These are phyloP conservation scores for Starmerella apicola DNA, from an alignment of 805 yeast genomes.

Conservation along the genomic window DNA sequence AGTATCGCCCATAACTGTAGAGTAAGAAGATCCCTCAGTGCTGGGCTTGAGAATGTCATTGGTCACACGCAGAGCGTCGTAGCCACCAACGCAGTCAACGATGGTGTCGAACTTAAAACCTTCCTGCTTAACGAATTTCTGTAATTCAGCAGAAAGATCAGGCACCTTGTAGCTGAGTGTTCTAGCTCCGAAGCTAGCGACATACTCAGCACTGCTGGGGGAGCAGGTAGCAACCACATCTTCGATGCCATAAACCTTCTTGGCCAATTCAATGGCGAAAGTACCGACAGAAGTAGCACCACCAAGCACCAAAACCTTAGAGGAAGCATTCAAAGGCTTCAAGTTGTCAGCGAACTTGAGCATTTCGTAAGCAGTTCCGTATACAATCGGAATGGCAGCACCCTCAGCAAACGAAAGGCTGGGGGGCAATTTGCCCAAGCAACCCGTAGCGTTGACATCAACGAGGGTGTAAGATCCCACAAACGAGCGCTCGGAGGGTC, in stretches of 20 bases:
- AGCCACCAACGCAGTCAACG: slow-evolving; percentile 54
- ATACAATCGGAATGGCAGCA: slow-evolving; percentile 52
- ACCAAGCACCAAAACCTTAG: slow-evolving; percentile 52
- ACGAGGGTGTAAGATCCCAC: slow-evolving; percentile 23
- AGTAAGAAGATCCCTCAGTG: slow-evolving; percentile 37
- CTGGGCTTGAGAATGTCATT: slow-evolving; percentile 36
- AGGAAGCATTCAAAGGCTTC: slow-evolving; percentile 28
- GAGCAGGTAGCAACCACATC: slow-evolving; percentile 49
- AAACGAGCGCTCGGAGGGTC: slow-evolving; percentile 1
- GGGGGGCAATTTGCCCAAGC: slow-evolving; percentile 34
- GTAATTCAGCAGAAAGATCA: slow-evolving; percentile 7
- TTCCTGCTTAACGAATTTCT: slow-evolving; percentile 6
- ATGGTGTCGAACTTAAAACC: slow-evolving; percentile 40
- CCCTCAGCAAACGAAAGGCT: slow-evolving; percentile 42
- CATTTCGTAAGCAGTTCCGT: slow-evolving; percentile 45
- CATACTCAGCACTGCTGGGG: slow-evolving; percentile 33
- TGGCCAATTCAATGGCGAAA: slow-evolving; percentile 44
- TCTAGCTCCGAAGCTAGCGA: slow-evolving; percentile 43
- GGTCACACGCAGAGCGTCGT: slow-evolving; percentile 36
- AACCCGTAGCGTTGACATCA: slow-evolving; percentile 19
- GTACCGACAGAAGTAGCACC: slow-evolving; percentile 66
- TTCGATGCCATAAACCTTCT: slow-evolving; percentile 35
- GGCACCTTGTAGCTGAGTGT: slow-evolving; percentile 24
- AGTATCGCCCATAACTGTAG: slow-evolving; percentile 48
- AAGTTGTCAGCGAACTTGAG: slow-evolving; percentile 24